phyloP scores from a whole-genome alignment of 805 yeast genomes.

The Yamadazyma olivae region DNA sequence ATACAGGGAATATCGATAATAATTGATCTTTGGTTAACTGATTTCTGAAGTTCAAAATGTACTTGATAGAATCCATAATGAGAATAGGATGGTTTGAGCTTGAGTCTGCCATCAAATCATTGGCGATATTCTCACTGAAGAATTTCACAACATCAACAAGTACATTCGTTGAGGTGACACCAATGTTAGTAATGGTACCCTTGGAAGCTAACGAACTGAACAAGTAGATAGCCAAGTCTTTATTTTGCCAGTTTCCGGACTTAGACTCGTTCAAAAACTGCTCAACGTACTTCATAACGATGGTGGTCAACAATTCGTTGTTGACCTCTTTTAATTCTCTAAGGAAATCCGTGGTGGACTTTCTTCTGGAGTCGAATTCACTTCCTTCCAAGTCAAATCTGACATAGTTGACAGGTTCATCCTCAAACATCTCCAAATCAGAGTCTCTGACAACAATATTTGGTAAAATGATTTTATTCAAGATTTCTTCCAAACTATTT shows the following conservation, averaged over 20 bases:
- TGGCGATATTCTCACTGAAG: conserved; percentile 76
- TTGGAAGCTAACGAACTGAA: conserved; percentile 90
- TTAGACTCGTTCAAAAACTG: conserved; percentile 53
- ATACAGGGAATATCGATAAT: conserved; percentile 71
- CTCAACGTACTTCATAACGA: conserved; percentile 70
- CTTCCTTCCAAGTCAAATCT: conserved; percentile 94
- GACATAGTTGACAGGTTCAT: conserved; percentile 92
- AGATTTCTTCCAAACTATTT: conserved; percentile 64
- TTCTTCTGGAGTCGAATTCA: conserved; percentile 87
- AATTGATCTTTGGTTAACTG: conserved; percentile 87
- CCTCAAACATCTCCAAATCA: conserved; percentile 93
- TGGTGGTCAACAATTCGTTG: conserved; percentile 68
- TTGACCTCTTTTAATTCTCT: conserved; percentile 80
- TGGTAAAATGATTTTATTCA: conserved; percentile 83
- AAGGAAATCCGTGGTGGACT: conserved; percentile 89
- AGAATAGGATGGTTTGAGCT: conserved; percentile 63
- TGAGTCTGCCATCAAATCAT: conserved; percentile 56
- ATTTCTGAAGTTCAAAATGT: conserved; percentile 84
- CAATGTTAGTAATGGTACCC: conserved; percentile 81
- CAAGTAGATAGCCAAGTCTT: conserved; percentile 82
- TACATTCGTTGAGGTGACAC: conserved; percentile 82
- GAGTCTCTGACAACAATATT: conserved; percentile 80
- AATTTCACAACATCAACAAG: conserved; percentile 84
- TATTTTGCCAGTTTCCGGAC: conserved; percentile 66
- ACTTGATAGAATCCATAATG: conserved; percentile 90